phyloP scores from a whole-genome alignment of 176 grass and related monocot species.

The Aegilops sharonensis region DNA sequence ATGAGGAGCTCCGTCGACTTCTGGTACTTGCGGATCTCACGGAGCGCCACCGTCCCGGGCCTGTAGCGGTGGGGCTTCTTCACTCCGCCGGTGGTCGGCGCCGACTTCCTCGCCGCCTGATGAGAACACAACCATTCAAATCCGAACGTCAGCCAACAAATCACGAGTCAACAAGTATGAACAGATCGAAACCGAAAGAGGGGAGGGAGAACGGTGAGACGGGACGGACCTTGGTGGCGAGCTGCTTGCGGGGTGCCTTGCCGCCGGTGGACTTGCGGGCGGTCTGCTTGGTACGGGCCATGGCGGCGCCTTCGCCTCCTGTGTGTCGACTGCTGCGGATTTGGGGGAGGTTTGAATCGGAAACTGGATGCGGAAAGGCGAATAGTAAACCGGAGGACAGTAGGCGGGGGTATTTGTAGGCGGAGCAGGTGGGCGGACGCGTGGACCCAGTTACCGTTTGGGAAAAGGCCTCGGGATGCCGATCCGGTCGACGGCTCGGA shows the following conservation, averaged over 20 bases:
- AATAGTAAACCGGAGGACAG: too few species aligned
- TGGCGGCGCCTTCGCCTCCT: neutral
- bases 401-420: neutral
- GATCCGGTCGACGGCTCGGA: slow-evolving; percentile 16
- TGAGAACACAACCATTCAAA: neutral
- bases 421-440: too few species aligned
- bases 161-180: fast-evolving
- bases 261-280: slow-evolving; percentile 90
- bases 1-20: slow-evolving; percentile 97
- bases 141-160: neutral
- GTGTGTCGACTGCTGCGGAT: neutral
- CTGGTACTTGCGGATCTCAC: slow-evolving; percentile 98
- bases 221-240: slow-evolving; percentile 45
- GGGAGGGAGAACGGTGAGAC: fast-evolving
- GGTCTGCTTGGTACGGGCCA: slow-evolving; percentile 97
- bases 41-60: slow-evolving; percentile 65
- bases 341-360: neutral
- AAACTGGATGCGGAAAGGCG: too few species aligned
- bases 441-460: slow-evolving; percentile 22
- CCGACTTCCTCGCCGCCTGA: slow-evolving; percentile 81
- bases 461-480: neutral
- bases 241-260: slow-evolving; percentile 92
- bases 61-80: slow-evolving; percentile 96
- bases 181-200: fast-evolving
- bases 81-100: slow-evolving; percentile 80